Evolutionary conservation across 2,329 filamentous ascomycete genomes (phyloP), one percentile per base, ranked within the genome.

Genomic region (Cercospora canescens): DNA sequence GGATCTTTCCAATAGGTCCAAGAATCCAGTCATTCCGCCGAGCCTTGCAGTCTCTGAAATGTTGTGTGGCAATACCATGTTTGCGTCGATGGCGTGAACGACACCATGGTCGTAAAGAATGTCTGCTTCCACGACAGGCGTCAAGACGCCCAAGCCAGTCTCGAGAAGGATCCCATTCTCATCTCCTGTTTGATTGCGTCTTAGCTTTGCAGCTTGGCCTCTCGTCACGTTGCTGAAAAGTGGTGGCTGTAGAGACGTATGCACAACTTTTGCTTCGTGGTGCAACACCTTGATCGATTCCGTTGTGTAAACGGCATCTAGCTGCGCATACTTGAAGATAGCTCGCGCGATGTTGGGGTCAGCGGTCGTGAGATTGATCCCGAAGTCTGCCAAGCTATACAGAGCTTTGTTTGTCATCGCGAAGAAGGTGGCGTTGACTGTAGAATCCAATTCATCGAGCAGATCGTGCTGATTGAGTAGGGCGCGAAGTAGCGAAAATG

Each of bases 41-140:
- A 69, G 48, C 12, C 55, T 34, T 6, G 64, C 59, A 6, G 69
- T 69, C 7, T 65, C 64, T 8, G 69, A 71, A 34, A 71, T 68
- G 54, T 71, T 71, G 56, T 71, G 69, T 16, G 69, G 69, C 14
- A 68, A 54, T 2, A 71, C 67, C 55, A 71, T 65, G 16, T 66
- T 68, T 3, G 61, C 63, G 35, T 71, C 69, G 16, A 71, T 63
- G 2, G 67, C 66, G 52, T 71, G 69, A 32, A 71, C 58, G 3
- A 69, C 41, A 7, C 69, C 65, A n/a, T 63, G 59, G 16, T 69
- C 55, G 54, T 65, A 66, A 2, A 26, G 30, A n/a, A 69, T 66
- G 14, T 65, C 66, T 16, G 61, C 45, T 41, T 65, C 63, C 16
- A 55, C 57, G 12, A 60, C 32, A 6, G 57, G 63, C 12, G 63